Percentiles rank a stretch among this genome's conserved stretches.
Conservation (phyloP, 1,284 basidiomycete genomes). For the Apiotrichum gamsii region DNA sequence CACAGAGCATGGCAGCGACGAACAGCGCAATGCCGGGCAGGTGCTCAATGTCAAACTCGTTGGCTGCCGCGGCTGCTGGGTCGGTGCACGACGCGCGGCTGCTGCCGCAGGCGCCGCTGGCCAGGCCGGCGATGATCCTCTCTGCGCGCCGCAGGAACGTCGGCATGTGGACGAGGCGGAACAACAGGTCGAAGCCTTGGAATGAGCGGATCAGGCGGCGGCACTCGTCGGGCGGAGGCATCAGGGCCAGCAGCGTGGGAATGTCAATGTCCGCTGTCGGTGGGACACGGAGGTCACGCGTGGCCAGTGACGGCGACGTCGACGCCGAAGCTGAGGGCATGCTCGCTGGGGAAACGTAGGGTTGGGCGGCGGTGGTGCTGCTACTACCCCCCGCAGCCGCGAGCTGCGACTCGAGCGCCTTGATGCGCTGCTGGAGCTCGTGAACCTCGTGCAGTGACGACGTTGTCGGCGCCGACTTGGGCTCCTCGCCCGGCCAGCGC, state of each 20-base stretch:
- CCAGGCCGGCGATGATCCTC: neutral
- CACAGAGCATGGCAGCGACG: neutral
- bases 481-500: neutral
- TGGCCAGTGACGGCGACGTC: neutral
- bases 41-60: neutral
- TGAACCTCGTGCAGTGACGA: neutral
- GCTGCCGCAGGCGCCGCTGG: too few relatives aligned
- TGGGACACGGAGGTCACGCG: too few relatives aligned
- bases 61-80: neutral
- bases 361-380: neutral
- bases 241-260: neutral
- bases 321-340: neutral
- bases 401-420: neutral
- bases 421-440: neutral
- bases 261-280: neutral
- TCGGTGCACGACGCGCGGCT: too few relatives aligned
- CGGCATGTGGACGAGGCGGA: slow-evolving; percentile 4
- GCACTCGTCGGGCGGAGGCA: slow-evolving; percentile 2
- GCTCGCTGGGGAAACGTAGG: neutral
- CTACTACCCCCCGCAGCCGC: too few relatives aligned
- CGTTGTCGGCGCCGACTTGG: neutral
- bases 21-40: neutral
- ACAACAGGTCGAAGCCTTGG: slow-evolving; percentile 3
- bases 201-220: neutral
- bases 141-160: slow-evolving; percentile 4